Base-by-base conservation (phyloP, 345 rosid genomes). In the Salix dunnii region DNA sequence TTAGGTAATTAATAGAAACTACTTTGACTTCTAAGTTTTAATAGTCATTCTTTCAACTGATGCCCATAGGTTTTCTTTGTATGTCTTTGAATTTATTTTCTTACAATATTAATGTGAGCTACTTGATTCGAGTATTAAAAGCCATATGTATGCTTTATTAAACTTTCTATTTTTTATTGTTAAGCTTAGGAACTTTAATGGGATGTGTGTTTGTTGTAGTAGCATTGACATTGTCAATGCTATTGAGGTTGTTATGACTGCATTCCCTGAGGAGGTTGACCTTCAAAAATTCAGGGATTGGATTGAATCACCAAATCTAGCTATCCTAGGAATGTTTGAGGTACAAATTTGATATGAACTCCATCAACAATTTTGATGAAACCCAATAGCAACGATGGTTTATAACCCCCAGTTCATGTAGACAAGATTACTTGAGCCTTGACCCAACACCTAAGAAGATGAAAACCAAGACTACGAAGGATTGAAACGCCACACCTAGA, bases 171-270 rank as follows among this genome's bases (percentile, higher is more conserved):
- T 74, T 67, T 77, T 72, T 20, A 46, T 77, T 69, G 35, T 53
- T 49, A 23, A 49, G 68, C 65, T 28, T 73, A 71, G 77, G 75
- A 62, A 63, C 70, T 64, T 78, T 46, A 70, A 10, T 74, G 67
- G 67, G 42, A 43, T 78, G 65, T 40, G 48, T 83, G 73, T 67
- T 80, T 46, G 30, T 30, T 86, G 90, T 85, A 95, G 99, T 86
- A 98, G 99, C 65, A 91, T 96, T 78, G 99, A 96, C 75, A 93
- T 96, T 77, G 99, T 96, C 75, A 96, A 96, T 85, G 98, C 99
- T 65, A 90, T 93, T 73, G 99, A 96, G 87, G 96, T 96, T 67
- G 85, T n/a, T n/a, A n/a, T 96, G 66, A 89, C 88, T 86, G 99
- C 99, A 78, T 96, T 90, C 80, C 94, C 96, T 0, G 99, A 93